phyloP scores from a whole-genome alignment of 805 yeast genomes.

The Schizosaccharomyces japonicus region DNA sequence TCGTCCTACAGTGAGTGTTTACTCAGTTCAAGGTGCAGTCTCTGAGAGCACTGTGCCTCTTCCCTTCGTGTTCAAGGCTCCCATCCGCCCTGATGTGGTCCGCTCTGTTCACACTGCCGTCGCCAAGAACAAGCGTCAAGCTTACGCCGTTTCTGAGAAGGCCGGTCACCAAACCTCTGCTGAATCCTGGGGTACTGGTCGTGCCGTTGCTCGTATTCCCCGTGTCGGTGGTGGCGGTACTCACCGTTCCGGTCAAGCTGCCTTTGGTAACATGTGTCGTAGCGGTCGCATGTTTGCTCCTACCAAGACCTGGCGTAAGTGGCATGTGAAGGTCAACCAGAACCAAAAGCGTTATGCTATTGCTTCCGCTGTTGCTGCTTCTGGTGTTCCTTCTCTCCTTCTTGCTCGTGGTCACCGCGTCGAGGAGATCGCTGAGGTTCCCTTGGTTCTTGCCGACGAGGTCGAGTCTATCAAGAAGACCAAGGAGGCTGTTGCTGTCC shows the following conservation, averaged over 20 bases:
- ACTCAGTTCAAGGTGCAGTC: constrained; percentile 69
- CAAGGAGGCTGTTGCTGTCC: constrained; percentile 93
- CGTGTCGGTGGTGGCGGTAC: constrained; percentile 99
- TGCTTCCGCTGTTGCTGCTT: constrained; percentile 98
- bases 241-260: constrained; percentile 99
- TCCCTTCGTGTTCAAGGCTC: constrained; percentile 98
- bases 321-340: constrained; percentile 99
- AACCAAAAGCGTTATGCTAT: constrained; percentile 99
- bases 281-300: constrained; percentile 99
- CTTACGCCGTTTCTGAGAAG: constrained; percentile 96
- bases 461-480: constrained; percentile 85
- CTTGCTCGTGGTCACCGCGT: constrained; percentile 99
- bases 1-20: constrained; percentile 94
- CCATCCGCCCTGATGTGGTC: constrained; percentile 98
- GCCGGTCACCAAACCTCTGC: constrained; percentile 99
- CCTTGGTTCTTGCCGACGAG: constrained; percentile 85
- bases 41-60: constrained; percentile 57
- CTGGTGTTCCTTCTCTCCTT: constrained; percentile 93
- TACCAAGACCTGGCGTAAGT: constrained; percentile 99
- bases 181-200: constrained; percentile 99
- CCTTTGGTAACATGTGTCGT: constrained; percentile 99
- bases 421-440: constrained; percentile 93
- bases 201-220: constrained; percentile 99
- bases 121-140: constrained; percentile 99
- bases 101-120: constrained; percentile 96